Evolutionary conservation across 83 land plant genomes (phyloP), one percentile per base, ranked within the genome.

Genomic region (Isoetes engelmannii): DNA sequence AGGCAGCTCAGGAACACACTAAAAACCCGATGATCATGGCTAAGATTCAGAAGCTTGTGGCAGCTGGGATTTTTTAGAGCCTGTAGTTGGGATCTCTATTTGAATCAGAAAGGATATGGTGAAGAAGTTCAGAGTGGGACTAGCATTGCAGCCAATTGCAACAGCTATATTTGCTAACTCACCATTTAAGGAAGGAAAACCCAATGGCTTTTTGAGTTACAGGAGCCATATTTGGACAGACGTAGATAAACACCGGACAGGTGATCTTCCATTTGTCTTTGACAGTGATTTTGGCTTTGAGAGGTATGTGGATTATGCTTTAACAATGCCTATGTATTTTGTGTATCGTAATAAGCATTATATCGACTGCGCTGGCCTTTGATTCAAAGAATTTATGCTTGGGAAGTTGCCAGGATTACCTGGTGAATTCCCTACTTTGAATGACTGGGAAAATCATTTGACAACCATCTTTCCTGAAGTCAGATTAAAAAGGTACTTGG

Each of bases 381-480:
- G 97, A 6, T 95, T 95, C 73, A n/a, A 90, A 93, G 99, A 94
- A 68, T 94, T 94, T 56, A 69, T 94, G 83, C 75, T 49, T 19
- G 99, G 99, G 41, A 94, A 86, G 65, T 82, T 94, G 55, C 90
- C 99, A 42, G 57, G 70, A 5, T 37, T 85, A 59, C 99, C 99
- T 54, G 99, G 97, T 44, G 99, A 94, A 63, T 64, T 79, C 10
- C 97, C 99, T 54, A 88, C 84, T 19, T 69, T 90, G 19, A 88
- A 77, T 80, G 99, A 94, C 56, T 94, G 97, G 97, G 99, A 94
- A 69, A 94, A 88, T 75, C 99, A 94, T 72, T 74, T 94, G 46
- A 91, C 97, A 63, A 94, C 99, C 63, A 91, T 94, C 67, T 94
- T 88, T 71, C 99, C 99, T n/a, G 99, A 93, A 97, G 98, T 89